Base-by-base conservation (phyloP, 2,329 filamentous ascomycete genomes). In the Diplodia mutila region DNA sequence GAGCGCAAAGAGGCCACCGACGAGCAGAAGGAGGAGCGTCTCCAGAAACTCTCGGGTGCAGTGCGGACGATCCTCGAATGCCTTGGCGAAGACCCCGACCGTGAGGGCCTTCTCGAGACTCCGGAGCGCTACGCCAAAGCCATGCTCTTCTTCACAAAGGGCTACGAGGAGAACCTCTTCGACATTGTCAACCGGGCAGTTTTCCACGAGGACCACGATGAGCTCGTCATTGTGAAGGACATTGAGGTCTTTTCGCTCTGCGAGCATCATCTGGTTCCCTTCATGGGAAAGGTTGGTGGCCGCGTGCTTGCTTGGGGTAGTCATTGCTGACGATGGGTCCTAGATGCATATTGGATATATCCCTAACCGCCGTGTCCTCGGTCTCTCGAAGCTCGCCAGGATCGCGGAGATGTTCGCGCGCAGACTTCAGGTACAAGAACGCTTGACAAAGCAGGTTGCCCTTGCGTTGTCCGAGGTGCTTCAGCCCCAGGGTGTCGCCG, bases 331-430 rank as follows among this genome's bases (percentile, higher is more conserved):
- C 68, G 65, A 34, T 42, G 27, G 29, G 0, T 12, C 4, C 6
- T 51, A 96, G 92, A 98, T 99, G 92, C 95, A 99, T 81, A 98
- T 99, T 73, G 95, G 94, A 68, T 99, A 99, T 80, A 98, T 99
- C 70, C 95, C 95, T 34, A 89, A 90, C 75, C 88, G 93, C 76
- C 89, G 94, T 68, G 94, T 99, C 64, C 93, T 99, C 70, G 95
- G 95, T 61, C 90, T 99, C 64, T 97, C 94, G 37, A 99, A 99
- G 79, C 86, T 99, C 61, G 94, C 94, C 29, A 90, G 95, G 70
- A 94, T 99, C 71, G 95, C 94, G 66, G 94, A 99, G 76, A 96
- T 99, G 92, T 99, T 97, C 81, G 90, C 91, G 57, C 90, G 95
- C 65, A 86, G 95, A 67, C 85, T 99, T 4, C 95, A 99, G 80